Evolutionary conservation across 2,329 filamentous ascomycete genomes (phyloP).

Genomic region (Thelonectria blattea): DNA sequence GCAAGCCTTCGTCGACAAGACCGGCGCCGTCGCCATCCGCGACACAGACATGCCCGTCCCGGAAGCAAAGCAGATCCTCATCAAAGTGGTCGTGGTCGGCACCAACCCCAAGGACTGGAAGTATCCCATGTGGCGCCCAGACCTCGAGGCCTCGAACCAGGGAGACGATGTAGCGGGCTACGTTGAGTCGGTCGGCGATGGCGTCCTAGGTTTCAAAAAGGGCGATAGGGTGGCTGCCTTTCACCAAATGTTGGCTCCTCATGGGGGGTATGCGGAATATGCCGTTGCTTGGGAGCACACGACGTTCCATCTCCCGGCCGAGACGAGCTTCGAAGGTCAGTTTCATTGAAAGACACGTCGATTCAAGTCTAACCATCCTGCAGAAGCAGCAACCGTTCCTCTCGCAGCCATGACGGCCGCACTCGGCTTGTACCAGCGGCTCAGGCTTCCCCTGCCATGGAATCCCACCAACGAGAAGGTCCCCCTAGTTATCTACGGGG

Average conservation of each 20-base stretch:
- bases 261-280: not conserved
- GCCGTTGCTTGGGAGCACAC: too few species aligned
- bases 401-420: constrained; percentile 4
- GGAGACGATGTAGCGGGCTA: constrained; percentile 5
- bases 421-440: not conserved
- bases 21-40: not conserved
- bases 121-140: not conserved
- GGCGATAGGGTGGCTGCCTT: too few species aligned
- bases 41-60: not conserved
- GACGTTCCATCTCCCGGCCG: too few species aligned
- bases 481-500: not conserved
- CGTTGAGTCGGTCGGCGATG: not conserved
- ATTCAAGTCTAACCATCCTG: not conserved
- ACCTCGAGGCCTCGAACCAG: not conserved
- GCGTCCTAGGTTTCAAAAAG: not conserved
- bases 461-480: not conserved
- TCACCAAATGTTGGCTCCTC: not conserved
- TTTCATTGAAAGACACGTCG: not conserved
- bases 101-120: constrained; percentile 8
- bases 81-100: not conserved
- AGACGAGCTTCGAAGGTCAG: too few species aligned
- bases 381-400: constrained; percentile 2
- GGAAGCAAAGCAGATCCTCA: not conserved
- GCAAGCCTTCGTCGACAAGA: constrained; percentile 1
- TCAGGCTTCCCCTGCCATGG: not conserved